Evolutionary conservation across 2,329 filamentous ascomycete genomes (phyloP).

Genomic region (Aspergillus latus): DNA sequence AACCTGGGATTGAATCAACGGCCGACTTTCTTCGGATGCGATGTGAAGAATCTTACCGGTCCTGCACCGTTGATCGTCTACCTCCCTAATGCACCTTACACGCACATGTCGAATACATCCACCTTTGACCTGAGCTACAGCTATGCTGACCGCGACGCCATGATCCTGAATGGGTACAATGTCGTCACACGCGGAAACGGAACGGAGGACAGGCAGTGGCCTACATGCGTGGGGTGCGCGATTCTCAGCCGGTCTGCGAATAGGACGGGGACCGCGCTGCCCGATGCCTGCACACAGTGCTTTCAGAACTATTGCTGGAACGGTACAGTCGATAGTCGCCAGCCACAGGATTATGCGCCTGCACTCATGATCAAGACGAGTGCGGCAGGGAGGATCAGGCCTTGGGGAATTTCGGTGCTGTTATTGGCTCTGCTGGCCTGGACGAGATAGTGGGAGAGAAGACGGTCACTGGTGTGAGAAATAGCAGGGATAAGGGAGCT

Average conservation of each 20-base stretch:
- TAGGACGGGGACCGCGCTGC: slow-evolving; percentile 66
- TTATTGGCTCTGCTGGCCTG: too few relatives aligned
- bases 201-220: slow-evolving; percentile 70
- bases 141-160: slow-evolving; percentile 65
- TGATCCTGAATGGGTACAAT: slow-evolving; percentile 84
- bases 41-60: slow-evolving; percentile 60
- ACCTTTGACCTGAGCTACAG: slow-evolving; percentile 70
- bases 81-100: slow-evolving; percentile 81
- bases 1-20: slow-evolving; percentile 69
- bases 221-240: slow-evolving; percentile 79
- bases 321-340: slow-evolving; percentile 55
- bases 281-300: slow-evolving; percentile 69
- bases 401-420: too few relatives aligned
- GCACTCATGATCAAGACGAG: too few relatives aligned
- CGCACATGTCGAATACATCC: slow-evolving; percentile 70
- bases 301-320: slow-evolving; percentile 87
- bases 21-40: slow-evolving; percentile 77
- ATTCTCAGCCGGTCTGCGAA: slow-evolving; percentile 71
- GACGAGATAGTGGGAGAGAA: too few relatives aligned
- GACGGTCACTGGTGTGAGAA: too few relatives aligned
- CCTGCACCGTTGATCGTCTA: slow-evolving; percentile 73
- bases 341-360: too few relatives aligned
- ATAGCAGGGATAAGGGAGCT: too few relatives aligned
- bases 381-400: too few relatives aligned
- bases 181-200: slow-evolving; percentile 77